A percentile compares a stretch with the other conserved stretches of the same genome.
Evolutionary conservation across 257 asterid species (phyloP).

Genomic region (Euphrasia confusa): DNA sequence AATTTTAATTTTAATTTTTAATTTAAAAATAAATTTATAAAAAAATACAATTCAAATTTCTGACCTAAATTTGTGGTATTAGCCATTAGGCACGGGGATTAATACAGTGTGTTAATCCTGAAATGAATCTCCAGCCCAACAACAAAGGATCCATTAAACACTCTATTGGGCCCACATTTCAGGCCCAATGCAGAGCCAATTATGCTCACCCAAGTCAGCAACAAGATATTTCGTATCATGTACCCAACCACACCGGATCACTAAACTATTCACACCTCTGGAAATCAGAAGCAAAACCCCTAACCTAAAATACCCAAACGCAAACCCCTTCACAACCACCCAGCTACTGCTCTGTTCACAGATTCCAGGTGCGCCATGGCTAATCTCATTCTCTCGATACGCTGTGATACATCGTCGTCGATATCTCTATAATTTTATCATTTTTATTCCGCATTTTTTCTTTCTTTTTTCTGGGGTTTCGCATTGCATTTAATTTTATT

Average conservation of each 20-base stretch:
- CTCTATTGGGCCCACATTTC: too few species aligned
- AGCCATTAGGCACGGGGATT: too few species aligned
- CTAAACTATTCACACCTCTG: not conserved
- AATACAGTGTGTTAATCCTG: too few species aligned
- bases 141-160: not conserved
- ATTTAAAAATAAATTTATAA: too few species aligned
- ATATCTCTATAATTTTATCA: not conserved
- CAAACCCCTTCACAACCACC: slow-evolving; percentile 26
- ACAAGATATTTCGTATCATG: slow-evolving; percentile 7
- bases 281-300: slow-evolving; percentile 15
- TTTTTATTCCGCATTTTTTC: not conserved
- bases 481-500: slow-evolving; percentile 8
- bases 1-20: too few species aligned
- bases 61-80: too few species aligned
- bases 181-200: not conserved
- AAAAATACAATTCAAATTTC: too few species aligned
- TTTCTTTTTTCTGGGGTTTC: slow-evolving; percentile 18
- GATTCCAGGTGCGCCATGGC: not conserved
- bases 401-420: not conserved
- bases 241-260: slow-evolving; percentile 24
- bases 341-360: not conserved
- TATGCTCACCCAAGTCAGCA: not conserved
- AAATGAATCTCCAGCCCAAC: not conserved
- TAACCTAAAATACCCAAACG: slow-evolving; percentile 25
- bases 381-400: not conserved